Evolutionary conservation across 139 green algal species (phyloP).

Genomic region (Chlorella sp.): DNA sequence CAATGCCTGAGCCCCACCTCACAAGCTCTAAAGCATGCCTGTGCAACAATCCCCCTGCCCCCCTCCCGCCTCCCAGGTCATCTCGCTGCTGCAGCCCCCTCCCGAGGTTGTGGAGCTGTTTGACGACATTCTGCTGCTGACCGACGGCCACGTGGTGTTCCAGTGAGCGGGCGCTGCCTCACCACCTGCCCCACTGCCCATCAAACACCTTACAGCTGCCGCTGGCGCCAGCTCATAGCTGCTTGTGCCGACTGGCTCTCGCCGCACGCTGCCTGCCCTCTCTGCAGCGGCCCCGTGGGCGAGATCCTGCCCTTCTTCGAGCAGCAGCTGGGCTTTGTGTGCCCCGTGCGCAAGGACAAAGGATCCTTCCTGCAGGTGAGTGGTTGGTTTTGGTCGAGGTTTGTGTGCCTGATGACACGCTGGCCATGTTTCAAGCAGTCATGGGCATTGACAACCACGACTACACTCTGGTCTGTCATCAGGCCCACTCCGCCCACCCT

Average conservation of each 20-base stretch:
- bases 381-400: background rate
- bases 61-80: background rate
- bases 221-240: too few relatives aligned
- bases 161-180: conserved; percentile 40
- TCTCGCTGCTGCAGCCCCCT: conserved; percentile 84
- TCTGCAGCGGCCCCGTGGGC: conserved; percentile 58
- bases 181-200: too few relatives aligned
- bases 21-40: too few relatives aligned
- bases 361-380: conserved; percentile 71
- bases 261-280: conserved; percentile 18
- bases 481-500: background rate
- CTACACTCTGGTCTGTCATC: too few relatives aligned
- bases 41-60: too few relatives aligned
- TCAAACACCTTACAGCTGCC: too few relatives aligned
- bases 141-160: conserved; percentile 68
- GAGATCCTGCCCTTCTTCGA: conserved; percentile 69
- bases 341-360: conserved; percentile 75
- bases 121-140: conserved; percentile 75
- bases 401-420: too few relatives aligned
- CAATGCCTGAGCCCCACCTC: too few relatives aligned
- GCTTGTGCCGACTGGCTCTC: too few relatives aligned
- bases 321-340: conserved; percentile 63
- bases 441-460: too few relatives aligned
- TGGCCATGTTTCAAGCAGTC: too few relatives aligned
- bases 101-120: conserved; percentile 79